Evolutionary conservation across 163 green algal genomes (phyloP), one percentile per base, ranked within the genome.

Genomic region (Chlamydomonas reinhardtii): DNA sequence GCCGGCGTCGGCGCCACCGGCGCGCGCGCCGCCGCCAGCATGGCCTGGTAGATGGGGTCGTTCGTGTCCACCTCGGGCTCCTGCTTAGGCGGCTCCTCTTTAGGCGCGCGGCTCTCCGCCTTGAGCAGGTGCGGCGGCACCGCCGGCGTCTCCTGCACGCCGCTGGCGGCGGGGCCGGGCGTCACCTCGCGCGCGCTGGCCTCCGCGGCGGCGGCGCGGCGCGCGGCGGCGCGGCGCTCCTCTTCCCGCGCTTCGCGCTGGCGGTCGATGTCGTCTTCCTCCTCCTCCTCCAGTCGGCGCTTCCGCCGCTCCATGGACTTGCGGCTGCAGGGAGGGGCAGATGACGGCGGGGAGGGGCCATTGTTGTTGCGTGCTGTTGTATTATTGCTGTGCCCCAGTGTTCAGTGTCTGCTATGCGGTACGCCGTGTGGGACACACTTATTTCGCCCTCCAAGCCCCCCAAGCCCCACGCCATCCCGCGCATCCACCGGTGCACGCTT

Each of bases 21-120:
- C 11, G 83, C 83, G 31, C 82, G 73, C 16, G 91, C 92, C 0
- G 94, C 94, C 25, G 89, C 83, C 73, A 96, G 90, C 93, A 96
- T 96, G 76, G 94, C 94, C 74, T 93, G 86, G 39, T 93, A 93
- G 65, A 96, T 96, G 70, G 88, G 83, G 84, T 95, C 92, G 52
- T 92, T 83, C 0, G 83, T 79, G 59, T 93, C 92, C 35, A 93
- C 89, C 24, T 89, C 85, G n/a, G 89, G 89, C 65, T 77, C 76
- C 8, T 29, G 29, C 72, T 90, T 85, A 16, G 66, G 66, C 61
- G 65, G 73, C 48, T 83, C 73, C 48, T 34, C 25, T 34, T 82
- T 82, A 17, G 48, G 48, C 48, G 48, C 48, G 48, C 48, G 48
- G 48, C 48, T 56, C 48, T 56, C 48, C 48, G 61, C 29, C 12